Percentiles rank a stretch among this genome's conserved stretches.
Conservation (phyloP, 2,329 filamentous ascomycete genomes). For the Periconia digitata region DNA sequence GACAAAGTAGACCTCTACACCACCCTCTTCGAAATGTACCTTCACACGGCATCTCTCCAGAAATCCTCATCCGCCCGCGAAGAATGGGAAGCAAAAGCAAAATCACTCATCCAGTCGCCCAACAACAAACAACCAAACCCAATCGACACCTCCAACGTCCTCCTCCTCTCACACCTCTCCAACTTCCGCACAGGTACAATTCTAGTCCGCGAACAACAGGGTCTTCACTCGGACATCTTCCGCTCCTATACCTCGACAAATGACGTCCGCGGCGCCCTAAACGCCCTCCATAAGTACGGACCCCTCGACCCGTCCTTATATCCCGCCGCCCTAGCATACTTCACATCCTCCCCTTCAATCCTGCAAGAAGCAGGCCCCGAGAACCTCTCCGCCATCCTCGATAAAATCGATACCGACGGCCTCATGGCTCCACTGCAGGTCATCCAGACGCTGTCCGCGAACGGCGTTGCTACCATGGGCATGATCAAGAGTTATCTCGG, state of each 20-base stretch:
- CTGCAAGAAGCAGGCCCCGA: constrained; percentile 78
- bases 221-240: constrained; percentile 92
- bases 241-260: constrained; percentile 91
- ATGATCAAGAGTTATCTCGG: constrained; percentile 93
- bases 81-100: constrained; percentile 89
- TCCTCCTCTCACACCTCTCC: constrained; percentile 88
- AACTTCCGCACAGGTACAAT: constrained; percentile 88
- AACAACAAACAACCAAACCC: constrained; percentile 72
- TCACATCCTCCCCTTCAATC: constrained; percentile 79
- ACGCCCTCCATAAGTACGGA: constrained; percentile 87
- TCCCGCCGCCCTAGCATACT: constrained; percentile 87
- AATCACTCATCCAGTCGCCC: constrained; percentile 85
- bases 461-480: constrained; percentile 90
- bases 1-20: constrained; percentile 89
- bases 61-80: constrained; percentile 82
- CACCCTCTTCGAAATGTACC: constrained; percentile 96
- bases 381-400: constrained; percentile 77
- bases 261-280: constrained; percentile 88
- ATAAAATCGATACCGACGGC: constrained; percentile 84
- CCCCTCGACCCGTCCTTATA: constrained; percentile 89
- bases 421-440: constrained; percentile 96
- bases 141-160: constrained; percentile 92
- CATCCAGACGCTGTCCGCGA: constrained; percentile 81
- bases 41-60: constrained; percentile 80
- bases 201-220: constrained; percentile 90